phyloP scores from a whole-genome alignment of 2,329 filamentous ascomycete genomes.

The Pyrenophora teres region DNA sequence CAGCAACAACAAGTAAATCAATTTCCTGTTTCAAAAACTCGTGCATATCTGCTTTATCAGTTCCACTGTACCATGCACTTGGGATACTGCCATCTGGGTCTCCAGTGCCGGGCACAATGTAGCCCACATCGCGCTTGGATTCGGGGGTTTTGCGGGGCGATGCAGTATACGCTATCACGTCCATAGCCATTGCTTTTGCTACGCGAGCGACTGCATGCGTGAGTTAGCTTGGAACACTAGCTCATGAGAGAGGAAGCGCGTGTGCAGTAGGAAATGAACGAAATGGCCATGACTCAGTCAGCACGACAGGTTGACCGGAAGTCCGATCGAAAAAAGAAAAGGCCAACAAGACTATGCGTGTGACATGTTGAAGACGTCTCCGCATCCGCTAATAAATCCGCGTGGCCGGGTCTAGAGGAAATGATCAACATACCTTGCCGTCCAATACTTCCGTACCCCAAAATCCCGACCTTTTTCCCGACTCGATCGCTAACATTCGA shows the following conservation, averaged over 20 bases:
- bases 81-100: constrained; percentile 62
- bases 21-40: constrained; percentile 60
- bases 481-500: constrained; percentile 58
- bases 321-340: no score
- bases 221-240: neutral
- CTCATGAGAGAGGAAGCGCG: no score
- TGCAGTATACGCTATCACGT: constrained; percentile 76
- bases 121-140: constrained; percentile 66
- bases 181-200: constrained; percentile 69
- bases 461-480: constrained; percentile 62
- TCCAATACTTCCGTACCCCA: constrained; percentile 67
- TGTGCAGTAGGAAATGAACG: no score
- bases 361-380: no score
- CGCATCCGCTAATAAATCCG: neutral
- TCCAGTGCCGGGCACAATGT: constrained; percentile 70
- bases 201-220: constrained; percentile 56
- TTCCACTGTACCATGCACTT: constrained; percentile 61
- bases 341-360: no score
- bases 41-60: constrained; percentile 57
- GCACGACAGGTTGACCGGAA: no score
- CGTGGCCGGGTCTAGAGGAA: neutral
- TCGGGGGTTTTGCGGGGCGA: constrained; percentile 69
- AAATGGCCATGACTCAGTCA: no score
- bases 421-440: constrained; percentile 56
- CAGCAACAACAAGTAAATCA: constrained; percentile 61